phyloP scores from a whole-genome alignment of 192 early-diverging fungal species.

The Coemansia interrupta region DNA sequence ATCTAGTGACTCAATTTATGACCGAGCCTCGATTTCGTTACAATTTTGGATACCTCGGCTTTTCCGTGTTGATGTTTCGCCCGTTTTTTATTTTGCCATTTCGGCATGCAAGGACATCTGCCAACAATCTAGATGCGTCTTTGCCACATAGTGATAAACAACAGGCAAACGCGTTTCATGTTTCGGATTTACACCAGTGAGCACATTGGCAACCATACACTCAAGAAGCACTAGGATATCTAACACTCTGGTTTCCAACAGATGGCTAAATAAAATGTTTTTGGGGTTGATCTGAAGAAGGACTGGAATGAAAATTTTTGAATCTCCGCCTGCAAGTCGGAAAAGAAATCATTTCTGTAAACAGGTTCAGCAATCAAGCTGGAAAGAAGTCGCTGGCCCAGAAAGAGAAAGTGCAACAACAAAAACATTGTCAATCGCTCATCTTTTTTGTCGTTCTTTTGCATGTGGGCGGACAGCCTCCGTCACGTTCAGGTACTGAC shows the following conservation, averaged over 20 bases:
- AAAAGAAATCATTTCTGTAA: not conserved
- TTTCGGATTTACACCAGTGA: not conserved
- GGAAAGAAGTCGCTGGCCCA: not conserved
- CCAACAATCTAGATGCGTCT: not conserved
- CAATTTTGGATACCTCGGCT: too few species aligned
- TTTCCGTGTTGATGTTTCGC: too few species aligned
- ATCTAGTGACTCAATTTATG: too few species aligned
- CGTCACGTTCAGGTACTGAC: too few species aligned
- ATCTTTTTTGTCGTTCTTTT: too few species aligned
- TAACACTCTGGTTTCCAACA: not conserved
- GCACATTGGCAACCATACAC: not conserved
- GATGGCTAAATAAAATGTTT: not conserved
- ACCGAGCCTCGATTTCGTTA: too few species aligned
- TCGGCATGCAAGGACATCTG: too few species aligned
- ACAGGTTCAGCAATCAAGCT: not conserved
- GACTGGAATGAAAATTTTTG: conserved; percentile 1
- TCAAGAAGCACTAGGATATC: not conserved
- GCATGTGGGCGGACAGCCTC: too few species aligned
- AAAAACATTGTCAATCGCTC: too few species aligned
- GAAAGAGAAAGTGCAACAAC: not conserved
- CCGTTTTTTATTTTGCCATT: too few species aligned
- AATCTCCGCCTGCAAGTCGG: conserved; percentile 1
- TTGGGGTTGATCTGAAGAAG: not conserved
- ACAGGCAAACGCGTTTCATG: not conserved
- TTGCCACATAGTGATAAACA: not conserved